Base-by-base conservation (phyloP, 345 rosid genomes). In the Combretum micranthum region DNA sequence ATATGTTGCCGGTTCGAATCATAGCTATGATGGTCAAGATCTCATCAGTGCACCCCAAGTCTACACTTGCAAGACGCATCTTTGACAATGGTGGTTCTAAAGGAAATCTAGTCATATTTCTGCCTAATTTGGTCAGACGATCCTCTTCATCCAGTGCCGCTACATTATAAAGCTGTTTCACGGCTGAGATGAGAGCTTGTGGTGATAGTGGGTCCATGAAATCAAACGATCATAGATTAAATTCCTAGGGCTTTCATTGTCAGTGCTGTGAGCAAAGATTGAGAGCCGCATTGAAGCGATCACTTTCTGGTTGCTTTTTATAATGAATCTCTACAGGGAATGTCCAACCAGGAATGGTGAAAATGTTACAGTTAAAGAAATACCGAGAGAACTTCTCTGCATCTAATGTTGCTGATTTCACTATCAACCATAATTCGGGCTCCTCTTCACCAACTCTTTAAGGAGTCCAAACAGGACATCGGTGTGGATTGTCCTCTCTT, bases 91-190 rank as follows among this genome's bases (percentile, higher is more conserved):
- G 96, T 1, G 95, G 98, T 0, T 91, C 98, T 46, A 91, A 69
- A 67, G 98, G 98, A 74, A 91, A 91, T 66, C 84, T 95, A 0
- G 98, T 96, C 95, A 91, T 91, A 78, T 86, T 83, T 70, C 95
- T 88, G 47, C 98, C 98, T 50, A 83, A 68, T 70, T 86, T 91
- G 32, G 96, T 91, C 59, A 91, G 74, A 68, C 88, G 83, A 2
- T 93, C 96, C 66, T 88, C 96, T 69, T 91, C 88, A 44, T 91
- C 96, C 53, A 91, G 66, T 42, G 95, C 92, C 65, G 96, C 98
- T 26, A 91, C 64, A 54, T 88, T 78, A 60, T 84, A 88, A 48
- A 91, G 73, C 67, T 84, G 90, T 69, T 86, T 95, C 95, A 86
- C 81, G 53, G 98, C 95, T 66, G 98, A 88, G 42, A 82, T 80